These are phyloP conservation scores for Aspergillus novoparasiticus DNA, from an alignment of 2,329 filamentous ascomycete genomes.

Conservation along the genomic window DNA sequence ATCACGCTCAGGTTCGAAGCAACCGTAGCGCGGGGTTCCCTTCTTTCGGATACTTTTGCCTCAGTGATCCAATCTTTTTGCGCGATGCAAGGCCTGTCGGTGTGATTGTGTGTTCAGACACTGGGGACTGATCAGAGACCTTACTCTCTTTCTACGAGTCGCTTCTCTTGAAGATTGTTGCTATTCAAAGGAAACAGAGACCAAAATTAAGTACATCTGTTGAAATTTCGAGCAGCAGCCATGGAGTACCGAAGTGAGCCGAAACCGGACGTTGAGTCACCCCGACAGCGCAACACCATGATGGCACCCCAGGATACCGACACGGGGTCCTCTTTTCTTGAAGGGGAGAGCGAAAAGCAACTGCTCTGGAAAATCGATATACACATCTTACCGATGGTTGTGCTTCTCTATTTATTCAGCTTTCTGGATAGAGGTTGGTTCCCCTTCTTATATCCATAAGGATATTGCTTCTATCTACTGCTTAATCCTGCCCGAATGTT, in stretches of 20 bases:
- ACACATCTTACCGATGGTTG: slow-evolving; percentile 45
- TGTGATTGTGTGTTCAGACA: not conserved
- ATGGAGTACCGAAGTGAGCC: slow-evolving; percentile 11
- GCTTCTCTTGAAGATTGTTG: too few relatives aligned
- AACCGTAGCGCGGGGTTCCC: not conserved
- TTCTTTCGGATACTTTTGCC: not conserved
- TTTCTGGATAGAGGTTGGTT: slow-evolving; percentile 65
- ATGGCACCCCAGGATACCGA: slow-evolving; percentile 15
- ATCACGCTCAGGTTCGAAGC: not conserved
- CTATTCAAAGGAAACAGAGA: not conserved
- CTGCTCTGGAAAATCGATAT: slow-evolving; percentile 45
- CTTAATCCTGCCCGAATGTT: not conserved
- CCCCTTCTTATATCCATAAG: not conserved
- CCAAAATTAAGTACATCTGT: not conserved
- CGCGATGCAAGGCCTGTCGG: not conserved
- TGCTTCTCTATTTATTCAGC: slow-evolving; percentile 66
- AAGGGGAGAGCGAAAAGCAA: slow-evolving; percentile 30
- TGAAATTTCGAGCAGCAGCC: not conserved
- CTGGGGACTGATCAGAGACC: not conserved
- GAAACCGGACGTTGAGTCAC: slow-evolving; percentile 19
- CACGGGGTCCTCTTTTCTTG: slow-evolving; percentile 24
- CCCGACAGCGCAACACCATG: slow-evolving; percentile 8
- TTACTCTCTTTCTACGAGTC: not conserved
- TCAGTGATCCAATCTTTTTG: not conserved
- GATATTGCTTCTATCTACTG: not conserved